Conservation (phyloP, 2,329 filamentous ascomycete species). For the Tolypocladium cylindrosporum region DNA sequence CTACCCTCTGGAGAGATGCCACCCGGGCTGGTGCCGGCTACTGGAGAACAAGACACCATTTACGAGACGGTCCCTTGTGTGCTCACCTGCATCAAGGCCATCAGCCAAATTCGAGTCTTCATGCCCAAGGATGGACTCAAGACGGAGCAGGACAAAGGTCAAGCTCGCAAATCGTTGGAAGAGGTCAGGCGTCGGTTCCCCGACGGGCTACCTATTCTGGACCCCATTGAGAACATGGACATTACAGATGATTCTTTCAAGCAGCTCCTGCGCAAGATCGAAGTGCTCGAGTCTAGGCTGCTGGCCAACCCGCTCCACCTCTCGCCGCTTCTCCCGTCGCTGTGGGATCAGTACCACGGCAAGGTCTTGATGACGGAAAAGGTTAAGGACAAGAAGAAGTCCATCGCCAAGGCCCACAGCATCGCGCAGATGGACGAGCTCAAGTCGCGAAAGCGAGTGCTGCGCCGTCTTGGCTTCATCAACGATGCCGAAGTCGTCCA, state of each 20-base stretch:
- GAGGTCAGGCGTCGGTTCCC: conserved; percentile 85
- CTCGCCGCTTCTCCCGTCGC: conserved; percentile 69
- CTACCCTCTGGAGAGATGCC: conserved; percentile 37
- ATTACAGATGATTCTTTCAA: conserved; percentile 92
- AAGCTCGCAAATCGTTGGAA: conserved; percentile 59
- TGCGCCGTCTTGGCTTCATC: conserved; percentile 90
- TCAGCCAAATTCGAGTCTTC: conserved; percentile 77
- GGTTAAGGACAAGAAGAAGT: conserved; percentile 82
- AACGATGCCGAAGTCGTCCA: conserved; percentile 93
- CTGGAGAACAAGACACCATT: conserved; percentile 18
- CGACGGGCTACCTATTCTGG: conserved; percentile 79
- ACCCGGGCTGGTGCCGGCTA: conserved; percentile 42
- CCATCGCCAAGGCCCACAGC: conserved; percentile 74
- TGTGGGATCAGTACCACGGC: conserved; percentile 78
- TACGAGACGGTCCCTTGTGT: conserved; percentile 60
- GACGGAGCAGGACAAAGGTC: conserved; percentile 51
- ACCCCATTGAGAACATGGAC: conserved; percentile 93
- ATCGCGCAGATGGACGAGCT: conserved; percentile 92
- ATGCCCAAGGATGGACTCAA: conserved; percentile 65
- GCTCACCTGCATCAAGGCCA: conserved; percentile 72
- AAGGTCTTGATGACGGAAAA: conserved; percentile 69
- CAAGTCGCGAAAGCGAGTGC: conserved; percentile 88
- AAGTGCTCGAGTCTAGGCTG: conserved; percentile 85
- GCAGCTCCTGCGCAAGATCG: conserved; percentile 88
- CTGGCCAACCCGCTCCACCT: conserved; percentile 86